phyloP scores from a whole-genome alignment of 2,329 filamentous ascomycete genomes.

The Aureobasidium sp. region DNA sequence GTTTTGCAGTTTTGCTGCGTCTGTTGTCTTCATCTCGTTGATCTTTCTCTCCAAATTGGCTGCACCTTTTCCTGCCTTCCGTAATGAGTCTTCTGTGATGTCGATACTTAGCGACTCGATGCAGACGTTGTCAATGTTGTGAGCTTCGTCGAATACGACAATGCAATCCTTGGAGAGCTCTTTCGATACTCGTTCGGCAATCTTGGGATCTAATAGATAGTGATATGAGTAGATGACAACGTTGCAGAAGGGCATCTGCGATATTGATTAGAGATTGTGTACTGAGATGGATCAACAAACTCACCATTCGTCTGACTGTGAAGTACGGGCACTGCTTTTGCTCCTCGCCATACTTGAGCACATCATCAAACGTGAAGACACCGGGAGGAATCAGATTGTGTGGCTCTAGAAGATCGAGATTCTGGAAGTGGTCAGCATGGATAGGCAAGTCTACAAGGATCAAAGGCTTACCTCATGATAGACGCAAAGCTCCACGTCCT shows the following conservation, averaged over 20 bases:
- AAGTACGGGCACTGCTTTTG: conserved; percentile 98
- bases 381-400: conserved; percentile 92
- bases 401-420: conserved; percentile 87
- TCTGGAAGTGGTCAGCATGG: conserved; percentile 34
- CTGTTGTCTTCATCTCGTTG: conserved; percentile 87
- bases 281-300: not conserved
- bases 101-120: conserved; percentile 97
- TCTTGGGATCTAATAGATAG: conserved; percentile 95
- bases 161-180: conserved; percentile 98
- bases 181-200: conserved; percentile 87
- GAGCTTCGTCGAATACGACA: conserved; percentile 95
- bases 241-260: conserved; percentile 86
- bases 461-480: conserved; percentile 61
- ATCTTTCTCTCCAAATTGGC: conserved; percentile 88
- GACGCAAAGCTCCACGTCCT: conserved; percentile 87
- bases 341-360: conserved; percentile 83
- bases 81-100: conserved; percentile 86
- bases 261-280: not conserved
- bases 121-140: conserved; percentile 99
- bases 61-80: conserved; percentile 83
- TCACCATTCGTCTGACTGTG: conserved; percentile 74
- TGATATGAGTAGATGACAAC: conserved; percentile 99
- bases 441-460: conserved; percentile 23
- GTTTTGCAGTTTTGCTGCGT: conserved; percentile 86
- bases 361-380: conserved; percentile 88